A percentile compares a stretch with the other conserved stretches of the same genome.
Conservation (phyloP, 129 eudicot species). For the carrot (Daucus carota) region DH1_v3.0 NC_030389.2:40094501-40095000, state of each 20-base stretch:
- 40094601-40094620: slow-evolving; percentile 4
- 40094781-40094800: slow-evolving; percentile 58
- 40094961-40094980: slow-evolving; percentile 51
- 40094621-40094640: slow-evolving; percentile 11
- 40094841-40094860: slow-evolving; percentile 81
- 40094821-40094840: slow-evolving; percentile 94
- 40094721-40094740: slow-evolving; percentile 32
- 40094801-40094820: slow-evolving; percentile 78
- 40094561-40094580: neutral
- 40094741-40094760: slow-evolving; percentile 11
- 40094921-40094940: slow-evolving; percentile 63
- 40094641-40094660: neutral
- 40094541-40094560: neutral
- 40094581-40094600: slow-evolving; percentile 6
- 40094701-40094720: slow-evolving; percentile 47
- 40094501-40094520: neutral
- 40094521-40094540: neutral
- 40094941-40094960: slow-evolving; percentile 65
- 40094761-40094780: slow-evolving; percentile 56
- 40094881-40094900: slow-evolving; percentile 57
- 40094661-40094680: neutral
- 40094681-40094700: slow-evolving; percentile 18
- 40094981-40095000: slow-evolving; percentile 62
- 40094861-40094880: slow-evolving; percentile 75
- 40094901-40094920: slow-evolving; percentile 69